Base-by-base conservation (phyloP, 1,284 basidiomycete genomes). In the Cryptococcus maquisensis region DNA sequence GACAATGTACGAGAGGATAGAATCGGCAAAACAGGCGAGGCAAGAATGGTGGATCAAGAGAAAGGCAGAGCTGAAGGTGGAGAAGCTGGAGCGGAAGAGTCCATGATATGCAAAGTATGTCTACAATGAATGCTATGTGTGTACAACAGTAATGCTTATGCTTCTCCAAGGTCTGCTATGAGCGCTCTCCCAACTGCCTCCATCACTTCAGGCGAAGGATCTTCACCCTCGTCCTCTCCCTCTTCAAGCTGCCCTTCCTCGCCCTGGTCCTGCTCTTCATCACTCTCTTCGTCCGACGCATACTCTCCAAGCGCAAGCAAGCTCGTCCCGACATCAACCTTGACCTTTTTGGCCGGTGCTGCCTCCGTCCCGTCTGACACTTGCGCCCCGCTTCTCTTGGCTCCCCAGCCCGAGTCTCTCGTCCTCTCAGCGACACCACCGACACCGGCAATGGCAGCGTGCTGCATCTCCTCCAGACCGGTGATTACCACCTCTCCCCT, bases 391-490 rank as follows among this genome's bases (percentile, higher is more conserved):
- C 51, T 52, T 56, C 43, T 48, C 47, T 50, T 62, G 55, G 28
- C 36, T 76, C 81, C 54, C 77, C 79, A 51, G 67, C 67, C 55
- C 80, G 78, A 48, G 85, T 63, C 69, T 80, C 84, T 65, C 80
- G 77, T 55, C 82, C 76, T 69, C 86, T 86, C 49, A 15, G 42
- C 41, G 41, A 32, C 23, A 42, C 52, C 37, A 16, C n/a, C 44
- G 47, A 67, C 65, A 40, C 20, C 39, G 39, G 9, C 21, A n/a
- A 15, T n/a, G 49, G 57, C 62, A 49, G 57, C 79, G 74, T 40
- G 73, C 71, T 8, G 78, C 42, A 35, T 51, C 23, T 66, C 59
- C 15, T 66, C 75, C 13, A 62, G 49, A 5, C 62, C 60, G 45
- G 82, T 69, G 15, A 76, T 63, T 2, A 81, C 54, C 6, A 61